Base-by-base conservation (phyloP, 1,284 basidiomycete genomes). In the Heliocybe sulcata region DNA sequence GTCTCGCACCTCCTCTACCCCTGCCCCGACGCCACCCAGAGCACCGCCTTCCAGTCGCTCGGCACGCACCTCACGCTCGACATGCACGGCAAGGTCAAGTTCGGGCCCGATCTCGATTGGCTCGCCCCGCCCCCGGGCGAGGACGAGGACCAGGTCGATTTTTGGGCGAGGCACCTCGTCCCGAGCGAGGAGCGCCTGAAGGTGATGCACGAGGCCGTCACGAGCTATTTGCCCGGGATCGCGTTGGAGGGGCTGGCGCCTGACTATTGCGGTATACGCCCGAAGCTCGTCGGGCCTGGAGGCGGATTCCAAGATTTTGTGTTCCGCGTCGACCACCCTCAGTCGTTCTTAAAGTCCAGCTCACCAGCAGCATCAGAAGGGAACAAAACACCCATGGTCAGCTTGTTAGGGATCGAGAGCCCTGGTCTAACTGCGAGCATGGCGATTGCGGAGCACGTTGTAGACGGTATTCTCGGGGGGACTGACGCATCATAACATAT, bases 101-200 rank as follows among this genome's bases (percentile, higher is more conserved):
- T 99, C 67, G 96, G 96, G 0, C 97, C 96, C 2, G 94, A 98
- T 65, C 79, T 95, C 8, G 89, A 98, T 66, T 94, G 92, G 85
- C 77, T 98, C 64, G 77, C 80, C 3, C 80, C 82, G 0, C 75
- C 77, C 9, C 64, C 68, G 16, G 67, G 70, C 49, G 69, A 64
- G 27, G 71, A 79, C 19, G 76, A 80, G 47, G 70, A 73, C 10
- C 72, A 78, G 50, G 70, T 77, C 1, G 88, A 93, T 60, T 94
- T 90, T 66, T 96, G 94, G 94, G 75, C 73, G 45, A 71, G 72
- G 38, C 77, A 87, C 64, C 73, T 96, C 26, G 71, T 80, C 14
- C 86, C 91, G 1, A 80, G 85, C 51, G 83, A 83, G n/a, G 77
- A 80, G 19, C 76, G 79, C 52, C 64, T 90, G 35, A 67, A 71